Base-by-base conservation (phyloP, 306 rosid species). In the Cucurbita maxima region DNA sequence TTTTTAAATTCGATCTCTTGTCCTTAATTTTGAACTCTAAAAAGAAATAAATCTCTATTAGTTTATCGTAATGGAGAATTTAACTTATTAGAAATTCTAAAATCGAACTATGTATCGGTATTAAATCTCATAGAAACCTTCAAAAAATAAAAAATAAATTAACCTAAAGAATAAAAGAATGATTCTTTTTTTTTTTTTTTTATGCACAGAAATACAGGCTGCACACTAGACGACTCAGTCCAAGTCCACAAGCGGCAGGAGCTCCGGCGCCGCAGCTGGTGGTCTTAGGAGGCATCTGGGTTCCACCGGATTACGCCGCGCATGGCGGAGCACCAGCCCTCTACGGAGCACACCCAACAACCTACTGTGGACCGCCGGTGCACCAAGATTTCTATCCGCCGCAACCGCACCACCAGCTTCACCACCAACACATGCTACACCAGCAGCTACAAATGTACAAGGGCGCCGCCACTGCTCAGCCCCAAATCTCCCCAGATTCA, bases 221-320 rank as follows among this genome's bases (percentile, higher is more conserved):
- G 59, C 99, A 95, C 78, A 95, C 99, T 0, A 88, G 99, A 80
- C 81, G 99, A 75, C 99, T 97, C 10, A 89, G 97, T 79, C 93
- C 96, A 75, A 88, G 85, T 83, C 88, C 96, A 81, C 99, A 89
- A 72, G 47, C 85, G n/a, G 59, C 77, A 4, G 96, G 91, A 56
- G 84, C 84, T 45, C 90, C 88, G 22, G 68, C 91, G 1, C 90
- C 97, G 0, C 99, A 89, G 58, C 79, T 95, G 2, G 97, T 95
- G 6, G 96, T 95, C 59, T 82, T 91, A 18, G 96, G 99, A 16
- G 93, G 99, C 47, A 91, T 95, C 55, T 95, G 99, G 99, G 99
- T 95, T 69, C 96, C 90, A 63, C 96, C 88, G 7, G 99, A 95
- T 77, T 95, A 95, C 45, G 96, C 87, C 5, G 73, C 88, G 1